A percentile compares a stretch with the other conserved stretches of the same genome.
These are phyloP conservation scores for Penicillium corylophilum DNA, from an alignment of 2,329 filamentous ascomycete genomes.

Conservation along the genomic window DNA sequence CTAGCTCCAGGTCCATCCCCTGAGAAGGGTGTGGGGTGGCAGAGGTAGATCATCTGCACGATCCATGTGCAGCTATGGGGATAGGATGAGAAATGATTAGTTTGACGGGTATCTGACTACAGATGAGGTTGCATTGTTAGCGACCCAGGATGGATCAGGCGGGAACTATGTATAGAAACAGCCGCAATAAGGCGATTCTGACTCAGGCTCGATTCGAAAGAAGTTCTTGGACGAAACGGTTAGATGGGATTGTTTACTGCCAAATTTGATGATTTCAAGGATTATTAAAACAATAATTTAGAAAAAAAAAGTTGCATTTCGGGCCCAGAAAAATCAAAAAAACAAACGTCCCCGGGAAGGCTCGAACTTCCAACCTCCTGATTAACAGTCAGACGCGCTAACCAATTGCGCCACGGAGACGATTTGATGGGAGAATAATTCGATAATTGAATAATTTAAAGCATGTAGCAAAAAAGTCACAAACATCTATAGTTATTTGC, in stretches of 20 bases:
- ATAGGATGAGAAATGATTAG: neutral
- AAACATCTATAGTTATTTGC: too few relatives aligned
- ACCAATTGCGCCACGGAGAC: slow-evolving; percentile 30
- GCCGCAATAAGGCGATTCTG: neutral
- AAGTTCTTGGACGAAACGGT: neutral
- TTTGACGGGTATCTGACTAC: neutral
- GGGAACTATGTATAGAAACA: neutral
- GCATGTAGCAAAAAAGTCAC: too few relatives aligned
- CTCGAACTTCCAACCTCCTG: slow-evolving; percentile 43
- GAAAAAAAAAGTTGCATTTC: neutral
- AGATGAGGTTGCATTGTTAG: slow-evolving; percentile 16
- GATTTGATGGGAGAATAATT: neutral
- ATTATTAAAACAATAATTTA: neutral
- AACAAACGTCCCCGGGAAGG: slow-evolving; percentile 40
- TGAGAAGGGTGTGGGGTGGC: slow-evolving; percentile 1
- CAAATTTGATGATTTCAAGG: too few relatives aligned
- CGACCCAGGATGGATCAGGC: neutral
- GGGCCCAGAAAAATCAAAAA: slow-evolving; percentile 5
- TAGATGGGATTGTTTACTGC: too few relatives aligned
- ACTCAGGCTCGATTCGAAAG: neutral
- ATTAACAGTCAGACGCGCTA: slow-evolving; percentile 33
- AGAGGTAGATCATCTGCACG: slow-evolving; percentile 9
- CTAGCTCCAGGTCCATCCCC: slow-evolving; percentile 3
- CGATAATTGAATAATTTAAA: too few relatives aligned
- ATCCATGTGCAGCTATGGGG: neutral